Base-by-base conservation (phyloP, 805 yeast species). In the Allodekkera sacchari region DNA sequence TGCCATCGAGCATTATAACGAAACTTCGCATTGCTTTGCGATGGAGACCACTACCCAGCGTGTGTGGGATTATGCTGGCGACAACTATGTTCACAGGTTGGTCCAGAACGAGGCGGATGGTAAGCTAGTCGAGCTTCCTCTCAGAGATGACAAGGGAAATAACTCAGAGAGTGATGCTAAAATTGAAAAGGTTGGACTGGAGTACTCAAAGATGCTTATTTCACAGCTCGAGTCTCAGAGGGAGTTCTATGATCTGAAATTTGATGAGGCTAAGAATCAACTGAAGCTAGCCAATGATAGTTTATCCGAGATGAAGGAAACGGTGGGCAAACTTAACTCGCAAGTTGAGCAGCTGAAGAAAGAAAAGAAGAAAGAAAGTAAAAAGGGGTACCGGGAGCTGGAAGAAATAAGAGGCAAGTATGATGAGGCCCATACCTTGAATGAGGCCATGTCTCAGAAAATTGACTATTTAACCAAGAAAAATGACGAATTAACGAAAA, bases 61-160 rank as follows among this genome's bases (percentile, higher is more conserved):
- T 25, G 95, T 87, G 1, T 87, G 96, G 96, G 96, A 87, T 52
- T 87, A 87, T 52, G 87, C 88, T 0, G 88, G 88, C 3, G 96
- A 87, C 50, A 77, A 75, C 41, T 87, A 87, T 52, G 96, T 87
- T 7, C 96, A 87, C 53, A 56, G 96, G 30, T 58, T 87, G 26
- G 69, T 87, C 4, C 84, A 87, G 38, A 85, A 83, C 53, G 88
- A 83, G 51, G 66, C 79, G 0, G 96, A 87, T 51, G 96, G 96
- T 1, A 88, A 88, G 45, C 56, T 88, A 20, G 95, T 87, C 3
- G 96, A 87, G 52, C 62, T 85, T 10, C 72, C 75, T 5, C 47
- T 66, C 10, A 42, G 50, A 6, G 50, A 47, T 24, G 49, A 43
- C 9, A 37, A 44, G 18, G 20, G 18, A 12, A 28, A 36, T 10